Evolutionary conservation across 306 rosid species (phyloP).

Genomic region (Oxytropis ochrocephala): DNA sequence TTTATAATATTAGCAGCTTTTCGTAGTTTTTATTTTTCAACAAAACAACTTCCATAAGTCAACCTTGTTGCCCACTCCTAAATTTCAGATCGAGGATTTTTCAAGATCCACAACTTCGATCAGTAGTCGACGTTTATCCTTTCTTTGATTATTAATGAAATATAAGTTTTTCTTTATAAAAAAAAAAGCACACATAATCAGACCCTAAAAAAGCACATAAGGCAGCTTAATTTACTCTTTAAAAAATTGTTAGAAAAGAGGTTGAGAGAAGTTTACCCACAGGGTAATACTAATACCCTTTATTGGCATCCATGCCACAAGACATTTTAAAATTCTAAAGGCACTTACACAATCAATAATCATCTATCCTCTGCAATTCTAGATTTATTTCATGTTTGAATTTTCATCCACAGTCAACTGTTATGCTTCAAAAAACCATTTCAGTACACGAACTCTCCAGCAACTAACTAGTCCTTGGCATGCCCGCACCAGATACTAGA

Average conservation of each 20-base stretch:
- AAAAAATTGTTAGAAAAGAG: not conserved
- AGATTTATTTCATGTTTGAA: conserved; percentile 25
- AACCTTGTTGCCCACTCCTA: too few species aligned
- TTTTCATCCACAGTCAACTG: conserved; percentile 14
- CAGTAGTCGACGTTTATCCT: too few species aligned
- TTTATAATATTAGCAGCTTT: too few species aligned
- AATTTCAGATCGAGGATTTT: too few species aligned
- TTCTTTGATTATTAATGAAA: too few species aligned
- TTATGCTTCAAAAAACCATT: conserved; percentile 24
- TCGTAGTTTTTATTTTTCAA: too few species aligned
- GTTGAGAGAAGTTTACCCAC: not conserved
- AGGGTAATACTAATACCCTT: not conserved
- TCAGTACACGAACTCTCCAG: conserved; percentile 11
- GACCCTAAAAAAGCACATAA: too few species aligned
- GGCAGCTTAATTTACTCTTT: too few species aligned
- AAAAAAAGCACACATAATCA: too few species aligned
- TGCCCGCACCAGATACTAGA: conserved; percentile 18
- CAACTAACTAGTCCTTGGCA: not conserved
- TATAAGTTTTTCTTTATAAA: too few species aligned
- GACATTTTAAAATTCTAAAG: conserved; percentile 9
- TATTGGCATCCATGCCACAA: conserved; percentile 22
- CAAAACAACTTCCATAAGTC: too few species aligned
- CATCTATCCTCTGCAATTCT: conserved; percentile 15
- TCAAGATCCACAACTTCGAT: too few species aligned
- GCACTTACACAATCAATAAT: not conserved